Evolutionary conservation across 2,329 filamentous ascomycete genomes (phyloP).

Genomic region (Penicillium sp.): DNA sequence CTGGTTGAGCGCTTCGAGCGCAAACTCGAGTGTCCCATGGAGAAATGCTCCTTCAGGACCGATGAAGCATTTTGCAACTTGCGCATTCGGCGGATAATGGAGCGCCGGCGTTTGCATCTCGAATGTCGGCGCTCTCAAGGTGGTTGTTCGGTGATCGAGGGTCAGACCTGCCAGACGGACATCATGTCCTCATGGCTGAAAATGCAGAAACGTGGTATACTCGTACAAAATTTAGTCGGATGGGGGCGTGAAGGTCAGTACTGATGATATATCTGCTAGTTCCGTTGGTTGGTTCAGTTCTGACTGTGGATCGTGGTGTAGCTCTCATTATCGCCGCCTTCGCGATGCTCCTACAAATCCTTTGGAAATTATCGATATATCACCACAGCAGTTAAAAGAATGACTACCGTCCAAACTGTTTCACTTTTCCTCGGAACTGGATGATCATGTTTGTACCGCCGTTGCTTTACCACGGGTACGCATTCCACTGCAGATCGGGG

Average conservation of each 20-base stretch:
- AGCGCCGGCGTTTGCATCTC: slow-evolving; percentile 43
- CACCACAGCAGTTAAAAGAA: background rate
- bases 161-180: slow-evolving; percentile 37
- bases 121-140: slow-evolving; percentile 39
- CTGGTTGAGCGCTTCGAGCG: slow-evolving; percentile 65
- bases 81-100: slow-evolving; percentile 48
- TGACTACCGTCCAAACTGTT: background rate
- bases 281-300: background rate
- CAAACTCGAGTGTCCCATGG: slow-evolving; percentile 68
- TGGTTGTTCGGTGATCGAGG: slow-evolving; percentile 45
- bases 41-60: slow-evolving; percentile 47
- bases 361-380: background rate
- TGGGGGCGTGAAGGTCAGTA: slow-evolving; percentile 36
- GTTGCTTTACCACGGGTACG: background rate
- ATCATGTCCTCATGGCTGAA: slow-evolving; percentile 36
- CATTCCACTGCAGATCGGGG: background rate
- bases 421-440: background rate
- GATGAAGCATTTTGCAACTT: slow-evolving; percentile 48
- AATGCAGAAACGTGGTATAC: slow-evolving; percentile 18
- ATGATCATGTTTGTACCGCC: background rate
- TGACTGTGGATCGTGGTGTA: background rate
- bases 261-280: background rate
- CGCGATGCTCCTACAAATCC: slow-evolving; percentile 6
- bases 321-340: slow-evolving; percentile 6
- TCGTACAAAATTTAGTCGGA: slow-evolving; percentile 8